Evolutionary conservation across 2,329 filamentous ascomycete genomes (phyloP).

Genomic region (Sclerotinia borealis): DNA sequence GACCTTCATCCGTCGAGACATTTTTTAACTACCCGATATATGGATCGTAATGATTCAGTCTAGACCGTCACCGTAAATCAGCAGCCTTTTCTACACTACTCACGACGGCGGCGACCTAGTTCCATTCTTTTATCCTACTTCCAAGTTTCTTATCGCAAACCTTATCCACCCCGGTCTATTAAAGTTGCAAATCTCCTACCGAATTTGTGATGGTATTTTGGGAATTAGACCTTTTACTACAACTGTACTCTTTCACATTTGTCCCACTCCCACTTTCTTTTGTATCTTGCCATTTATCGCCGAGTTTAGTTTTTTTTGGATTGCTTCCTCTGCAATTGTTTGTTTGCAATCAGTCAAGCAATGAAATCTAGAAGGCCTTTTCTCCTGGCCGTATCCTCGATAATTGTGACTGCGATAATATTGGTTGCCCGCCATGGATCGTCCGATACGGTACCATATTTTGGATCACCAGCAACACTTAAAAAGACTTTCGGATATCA

Average conservation of each 20-base stretch:
- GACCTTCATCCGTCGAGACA: neutral
- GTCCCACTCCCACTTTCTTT: neutral
- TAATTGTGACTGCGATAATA: neutral
- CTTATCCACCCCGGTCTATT: neutral
- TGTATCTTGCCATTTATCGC: neutral
- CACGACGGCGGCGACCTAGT: neutral
- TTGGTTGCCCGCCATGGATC: neutral
- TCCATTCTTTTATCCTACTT: neutral
- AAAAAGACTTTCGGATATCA: neutral
- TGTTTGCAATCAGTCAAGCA: neutral
- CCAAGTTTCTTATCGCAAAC: neutral
- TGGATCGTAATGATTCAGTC: neutral
- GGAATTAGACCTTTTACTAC: neutral
- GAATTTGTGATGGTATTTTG: neutral
- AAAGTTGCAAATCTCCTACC: neutral
- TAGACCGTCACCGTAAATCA: too few relatives aligned
- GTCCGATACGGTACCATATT: neutral
- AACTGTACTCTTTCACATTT: neutral
- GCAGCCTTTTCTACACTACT: neutral
- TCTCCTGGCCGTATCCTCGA: neutral
- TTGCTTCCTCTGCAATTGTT: neutral
- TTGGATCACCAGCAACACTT: neutral
- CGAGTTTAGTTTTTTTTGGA: neutral
- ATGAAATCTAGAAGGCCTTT: neutral
- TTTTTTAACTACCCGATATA: neutral